Evolutionary conservation across 495 filamentous ascomycete species (phyloP).

Genomic region (Xylaria grammica): DNA sequence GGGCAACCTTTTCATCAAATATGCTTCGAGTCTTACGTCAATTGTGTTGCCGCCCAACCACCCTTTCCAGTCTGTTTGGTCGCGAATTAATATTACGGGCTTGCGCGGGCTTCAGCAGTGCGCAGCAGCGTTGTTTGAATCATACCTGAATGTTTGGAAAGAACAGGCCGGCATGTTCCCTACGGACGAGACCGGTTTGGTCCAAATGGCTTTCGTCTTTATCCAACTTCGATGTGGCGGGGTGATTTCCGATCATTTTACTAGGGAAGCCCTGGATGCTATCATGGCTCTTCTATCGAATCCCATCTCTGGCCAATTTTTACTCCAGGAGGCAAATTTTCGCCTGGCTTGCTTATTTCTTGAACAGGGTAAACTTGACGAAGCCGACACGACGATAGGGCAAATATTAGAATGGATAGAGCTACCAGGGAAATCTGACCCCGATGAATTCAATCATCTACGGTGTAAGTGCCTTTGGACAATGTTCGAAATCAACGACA

Average conservation of each 20-base stretch:
- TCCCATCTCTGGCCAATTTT: conserved; percentile 29
- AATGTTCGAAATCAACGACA: conserved; percentile 35
- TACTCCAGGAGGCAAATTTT: conserved; percentile 34
- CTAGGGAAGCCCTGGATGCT: conserved; percentile 25
- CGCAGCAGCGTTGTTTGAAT: conserved; percentile 34
- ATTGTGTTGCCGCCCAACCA: conserved; percentile 28
- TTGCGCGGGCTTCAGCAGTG: conserved; percentile 28
- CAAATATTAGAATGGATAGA: conserved; percentile 34
- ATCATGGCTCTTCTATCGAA: conserved; percentile 25
- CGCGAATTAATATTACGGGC: conserved; percentile 32
- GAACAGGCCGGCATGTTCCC: conserved; percentile 28
- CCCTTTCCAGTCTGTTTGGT: conserved; percentile 37
- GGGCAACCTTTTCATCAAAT: conserved; percentile 27
- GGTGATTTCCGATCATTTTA: conserved; percentile 28
- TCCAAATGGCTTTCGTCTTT: conserved; percentile 36
- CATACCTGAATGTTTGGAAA: conserved; percentile 34
- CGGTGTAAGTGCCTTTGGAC: conserved; percentile 32
- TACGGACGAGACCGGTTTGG: conserved; percentile 26
- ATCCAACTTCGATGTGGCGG: conserved; percentile 37
- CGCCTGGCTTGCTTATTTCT: conserved; percentile 30
- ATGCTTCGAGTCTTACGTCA: conserved; percentile 30
- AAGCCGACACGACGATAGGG: conserved; percentile 25
- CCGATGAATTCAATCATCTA: conserved; percentile 24
- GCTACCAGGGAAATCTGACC: neutral
- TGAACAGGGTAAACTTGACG: conserved; percentile 23